Evolutionary conservation across 2,329 filamentous ascomycete genomes (phyloP), one percentile per base, ranked within the genome.

Genomic region (Calonectria leucothoes): DNA sequence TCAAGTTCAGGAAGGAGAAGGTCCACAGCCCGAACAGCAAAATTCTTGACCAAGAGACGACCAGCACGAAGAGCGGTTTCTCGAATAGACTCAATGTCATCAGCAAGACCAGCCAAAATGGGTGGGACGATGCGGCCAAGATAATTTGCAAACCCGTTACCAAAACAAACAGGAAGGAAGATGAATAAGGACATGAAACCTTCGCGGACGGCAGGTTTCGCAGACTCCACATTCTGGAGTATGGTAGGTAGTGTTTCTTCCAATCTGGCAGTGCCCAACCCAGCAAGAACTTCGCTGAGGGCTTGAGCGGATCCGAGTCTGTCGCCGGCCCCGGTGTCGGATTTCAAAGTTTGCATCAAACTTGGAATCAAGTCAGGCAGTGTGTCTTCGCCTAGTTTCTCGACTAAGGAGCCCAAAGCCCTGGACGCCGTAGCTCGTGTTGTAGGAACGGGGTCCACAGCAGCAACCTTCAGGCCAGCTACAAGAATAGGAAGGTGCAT

Each of bases 161-260:
- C 97, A 81, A 99, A 99, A 86, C 97, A 99, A 67, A 98, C 97
- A 15, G 97, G 97, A 87, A 99, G 92, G 90, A 98, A 99, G 78
- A 99, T 98, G 86, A 99, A 99, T 49, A 99, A 90, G 10, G 97
- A 98, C 97, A 99, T 99, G 88, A 99, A 99, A 57, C 97, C 97
- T 88, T 99, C 97, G 80, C 97, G 93, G 76, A 99, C 95, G 69
- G 95, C 92, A 23, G 97, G 84, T 85, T 98, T 98, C 78, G 93
- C 92, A 80, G 96, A 98, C 78, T 95, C 93, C 77, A 98, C 96
- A 81, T 99, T 99, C 81, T 98, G 96, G 49, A 99, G 87, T 79
- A 99, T 98, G 15, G 96, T 98, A 48, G 97, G 97, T 57, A 99
- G 88, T 6, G 96, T 98, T 85, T 99, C 97, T 84, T 99, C 97